Evolutionary conservation across 73 alveolate genomes (phyloP), one percentile per base, ranked within the genome.

Genomic region (Diophrys sp.): DNA sequence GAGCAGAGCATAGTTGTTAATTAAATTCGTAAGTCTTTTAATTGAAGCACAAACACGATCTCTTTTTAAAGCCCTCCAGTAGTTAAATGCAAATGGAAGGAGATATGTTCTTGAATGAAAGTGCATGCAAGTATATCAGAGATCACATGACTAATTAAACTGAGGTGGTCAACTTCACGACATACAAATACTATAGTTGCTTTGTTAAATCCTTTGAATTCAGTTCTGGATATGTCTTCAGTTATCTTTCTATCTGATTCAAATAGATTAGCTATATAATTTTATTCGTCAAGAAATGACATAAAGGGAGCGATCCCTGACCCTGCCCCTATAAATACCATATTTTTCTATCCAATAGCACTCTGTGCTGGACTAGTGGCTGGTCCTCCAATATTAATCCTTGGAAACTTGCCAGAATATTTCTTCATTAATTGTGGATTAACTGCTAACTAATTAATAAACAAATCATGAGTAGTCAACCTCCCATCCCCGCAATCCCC

Each of bases 271-370:
- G 72, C 72, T 14, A 23, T 14, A 25, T 2, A 5, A 25, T 62
- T 23, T 2, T n/a, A 25, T 14, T 75, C 83, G 53, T 75, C 83
- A 14, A 75, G 30, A 29, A 75, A 75, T 0, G 76, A 26, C 53
- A 75, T 18, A 56, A 56, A 75, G 1, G 83, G 83, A 56, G 83
- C 74, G 23, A 75, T 75, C 18, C 83, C 83, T 1, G 67, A n/a
- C 25, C 83, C 83, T 1, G 83, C 83, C 14, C 83, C 83, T n/a
- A 75, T 33, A 2, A 56, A 25, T 31, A 75, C 30, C 23, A 75
- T 14, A 29, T 29, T 56, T 75, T 56, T 75, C 75, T 74, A 11
- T 1, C 33, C 54, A 29, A 74, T 29, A 11, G 78, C 71, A 56
- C 54, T 66, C 67, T 77, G 73, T 0, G 85, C 85, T 29, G 85